Evolutionary conservation across 371 early-diverging fungal genomes (phyloP), one percentile per base, ranked within the genome.

Genomic region (Batrachochytrium dendrobatidis): DNA sequence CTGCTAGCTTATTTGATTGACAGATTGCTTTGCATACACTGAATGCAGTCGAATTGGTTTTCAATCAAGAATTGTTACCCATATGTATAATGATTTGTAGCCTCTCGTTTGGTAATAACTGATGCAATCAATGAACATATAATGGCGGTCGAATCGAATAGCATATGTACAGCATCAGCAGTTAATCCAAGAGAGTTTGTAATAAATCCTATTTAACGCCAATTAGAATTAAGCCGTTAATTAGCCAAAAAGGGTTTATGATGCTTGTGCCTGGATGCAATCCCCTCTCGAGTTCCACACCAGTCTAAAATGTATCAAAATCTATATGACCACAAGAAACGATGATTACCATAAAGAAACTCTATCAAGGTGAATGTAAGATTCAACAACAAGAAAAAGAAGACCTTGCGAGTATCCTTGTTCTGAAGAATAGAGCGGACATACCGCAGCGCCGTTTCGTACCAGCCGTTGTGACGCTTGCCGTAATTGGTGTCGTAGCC

Each of bases 91-190:
- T 77, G 67, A 31, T 80, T 74, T 59, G 84, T 89, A 6, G 89
- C 79, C 3, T 85, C 90, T 92, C 94, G 92, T 71, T 90, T 90
- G 60, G 87, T 84, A 80, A 94, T 87, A 2, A 95, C 90, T 3
- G 89, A 82, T 3, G 94, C 95, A 54, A 86, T 78, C 18, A 97
- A 69, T 32, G 91, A 90, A 25, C 94, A 83, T 2, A 84, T 87
- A 51, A 97, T 68, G 12, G 94, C 95, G 63, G 92, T 74, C 60
- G 91, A 93, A 66, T 97, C 97, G 73, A 97, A 97, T 60, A 94
- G 83, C 97, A 97, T 97, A 71, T 97, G 97, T 48, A 95, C 91
- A 22, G 94, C 90, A 73, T 97, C 97, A 35, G 93, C 90, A 39
- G 91, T 91, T 34, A 97, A 82, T 4, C 95, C 94, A 45, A 97